Percentiles rank a stretch among this genome's conserved stretches.
These are phyloP conservation scores for Plenodomus biglobosus DNA, from an alignment of 2,329 filamentous ascomycete genomes.

Conservation along the genomic window DNA sequence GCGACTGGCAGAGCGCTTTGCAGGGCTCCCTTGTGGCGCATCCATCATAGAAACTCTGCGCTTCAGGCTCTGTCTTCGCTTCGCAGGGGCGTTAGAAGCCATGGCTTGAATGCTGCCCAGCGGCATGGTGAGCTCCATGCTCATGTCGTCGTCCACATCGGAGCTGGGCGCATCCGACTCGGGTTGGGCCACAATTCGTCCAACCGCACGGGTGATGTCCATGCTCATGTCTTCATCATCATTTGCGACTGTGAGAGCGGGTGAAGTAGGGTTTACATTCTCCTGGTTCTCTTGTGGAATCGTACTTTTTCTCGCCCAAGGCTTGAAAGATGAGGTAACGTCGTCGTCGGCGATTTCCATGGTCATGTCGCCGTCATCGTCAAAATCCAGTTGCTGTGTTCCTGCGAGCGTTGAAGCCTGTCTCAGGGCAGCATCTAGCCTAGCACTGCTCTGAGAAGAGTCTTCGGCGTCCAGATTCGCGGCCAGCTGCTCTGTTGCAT, in stretches of 20 bases:
- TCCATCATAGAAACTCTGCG: constrained; percentile 47
- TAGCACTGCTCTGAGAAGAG: constrained; percentile 67
- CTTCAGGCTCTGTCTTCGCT: constrained; percentile 46
- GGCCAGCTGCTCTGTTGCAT: constrained; percentile 65
- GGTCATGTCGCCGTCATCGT: constrained; percentile 57
- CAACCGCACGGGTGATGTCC: constrained; percentile 85
- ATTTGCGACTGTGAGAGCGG: constrained; percentile 46
- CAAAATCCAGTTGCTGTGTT: constrained; percentile 65
- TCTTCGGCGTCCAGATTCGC: constrained; percentile 58
- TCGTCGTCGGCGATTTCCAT: constrained; percentile 63
- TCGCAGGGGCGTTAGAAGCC: constrained; percentile 26
- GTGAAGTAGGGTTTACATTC: constrained; percentile 53
- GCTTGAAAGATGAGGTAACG: constrained; percentile 71
- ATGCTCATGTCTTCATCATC: constrained; percentile 75
- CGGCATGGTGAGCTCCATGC: constrained; percentile 60
- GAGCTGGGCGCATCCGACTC: constrained; percentile 37
- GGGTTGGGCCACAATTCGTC: constrained; percentile 67
- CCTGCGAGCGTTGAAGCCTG: constrained; percentile 75
- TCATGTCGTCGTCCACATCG: constrained; percentile 50
- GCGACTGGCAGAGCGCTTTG: constrained; percentile 38
- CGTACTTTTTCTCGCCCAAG: constrained; percentile 66
- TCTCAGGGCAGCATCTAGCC: constrained; percentile 74
- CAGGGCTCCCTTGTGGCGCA: constrained; percentile 41
- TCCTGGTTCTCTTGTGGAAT: constrained; percentile 50
- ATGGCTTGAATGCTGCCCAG: constrained; percentile 53